phyloP scores from a whole-genome alignment of 1,139 yeast species.

The Geotrichum siamense region DNA sequence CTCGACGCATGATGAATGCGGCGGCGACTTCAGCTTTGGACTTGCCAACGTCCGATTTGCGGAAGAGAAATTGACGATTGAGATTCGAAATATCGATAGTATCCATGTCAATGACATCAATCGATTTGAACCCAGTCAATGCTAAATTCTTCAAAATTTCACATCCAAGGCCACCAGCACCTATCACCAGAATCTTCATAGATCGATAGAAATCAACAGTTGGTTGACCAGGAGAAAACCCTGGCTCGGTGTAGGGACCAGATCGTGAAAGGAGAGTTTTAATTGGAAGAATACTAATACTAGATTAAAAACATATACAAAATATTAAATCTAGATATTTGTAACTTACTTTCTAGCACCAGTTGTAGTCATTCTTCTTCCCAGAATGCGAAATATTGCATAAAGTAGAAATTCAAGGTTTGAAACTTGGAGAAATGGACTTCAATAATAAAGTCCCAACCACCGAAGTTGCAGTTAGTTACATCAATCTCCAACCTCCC shows the following conservation, averaged over 20 bases:
- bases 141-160: conserved; percentile 83
- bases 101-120: conserved; percentile 90
- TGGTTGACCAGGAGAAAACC: conserved; percentile 33
- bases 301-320: too few species aligned
- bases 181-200: conserved; percentile 45
- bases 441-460: too few species aligned
- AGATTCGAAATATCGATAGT: conserved; percentile 85
- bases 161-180: conserved; percentile 97
- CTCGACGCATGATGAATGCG: conserved; percentile 44
- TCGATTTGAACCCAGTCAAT: conserved; percentile 61
- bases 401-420: too few species aligned
- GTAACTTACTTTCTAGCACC: too few species aligned
- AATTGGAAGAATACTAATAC: conserved; percentile 21
- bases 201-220: conserved; percentile 28
- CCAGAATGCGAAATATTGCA: too few species aligned
- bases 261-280: conserved; percentile 28
- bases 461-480: too few species aligned
- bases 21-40: conserved; percentile 82
- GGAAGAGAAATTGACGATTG: conserved; percentile 82
- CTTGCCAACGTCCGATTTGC: conserved; percentile 64
- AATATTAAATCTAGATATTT: too few species aligned
- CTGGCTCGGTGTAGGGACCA: conserved; percentile 38
- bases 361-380: too few species aligned
- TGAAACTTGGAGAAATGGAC: too few species aligned
- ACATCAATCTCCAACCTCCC: too few species aligned